Conservation (phyloP, 805 yeast species). For the Metschnikowia aberdeeniae region DNA sequence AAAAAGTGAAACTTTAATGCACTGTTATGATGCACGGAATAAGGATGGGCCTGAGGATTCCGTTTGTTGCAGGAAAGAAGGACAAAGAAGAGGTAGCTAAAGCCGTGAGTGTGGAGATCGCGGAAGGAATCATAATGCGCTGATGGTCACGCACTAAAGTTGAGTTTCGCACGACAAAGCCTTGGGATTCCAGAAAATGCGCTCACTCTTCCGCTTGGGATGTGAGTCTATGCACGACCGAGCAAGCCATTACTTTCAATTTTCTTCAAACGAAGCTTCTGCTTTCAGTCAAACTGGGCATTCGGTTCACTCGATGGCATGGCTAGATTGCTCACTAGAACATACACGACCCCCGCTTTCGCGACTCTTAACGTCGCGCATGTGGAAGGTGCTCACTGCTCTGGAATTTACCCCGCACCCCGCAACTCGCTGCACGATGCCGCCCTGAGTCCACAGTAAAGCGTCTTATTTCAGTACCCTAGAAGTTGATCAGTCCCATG, state of each 20-base stretch:
- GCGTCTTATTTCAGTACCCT: too few relatives aligned
- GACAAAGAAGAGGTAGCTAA: constrained; percentile 4
- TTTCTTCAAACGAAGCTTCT: too few relatives aligned
- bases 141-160: constrained; percentile 17
- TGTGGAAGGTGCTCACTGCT: constrained; percentile 5
- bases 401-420: constrained; percentile 11
- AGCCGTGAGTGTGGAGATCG: constrained; percentile 13
- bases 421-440: constrained; percentile 1
- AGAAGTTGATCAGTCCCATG: too few relatives aligned
- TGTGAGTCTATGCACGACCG: too few relatives aligned
- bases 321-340: neutral
- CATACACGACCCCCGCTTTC: constrained; percentile 12
- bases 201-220: neutral
- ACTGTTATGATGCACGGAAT: neutral
- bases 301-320: neutral
- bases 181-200: neutral
- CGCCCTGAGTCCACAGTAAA: neutral
- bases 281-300: too few relatives aligned
- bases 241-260: too few relatives aligned
- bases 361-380: constrained; percentile 10
- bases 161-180: constrained; percentile 14
- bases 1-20: neutral
- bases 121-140: constrained; percentile 10
- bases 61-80: neutral
- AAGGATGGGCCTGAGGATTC: neutral